Base-by-base conservation (phyloP, 2,329 filamentous ascomycete species). In the Dothistroma septosporum region DNA sequence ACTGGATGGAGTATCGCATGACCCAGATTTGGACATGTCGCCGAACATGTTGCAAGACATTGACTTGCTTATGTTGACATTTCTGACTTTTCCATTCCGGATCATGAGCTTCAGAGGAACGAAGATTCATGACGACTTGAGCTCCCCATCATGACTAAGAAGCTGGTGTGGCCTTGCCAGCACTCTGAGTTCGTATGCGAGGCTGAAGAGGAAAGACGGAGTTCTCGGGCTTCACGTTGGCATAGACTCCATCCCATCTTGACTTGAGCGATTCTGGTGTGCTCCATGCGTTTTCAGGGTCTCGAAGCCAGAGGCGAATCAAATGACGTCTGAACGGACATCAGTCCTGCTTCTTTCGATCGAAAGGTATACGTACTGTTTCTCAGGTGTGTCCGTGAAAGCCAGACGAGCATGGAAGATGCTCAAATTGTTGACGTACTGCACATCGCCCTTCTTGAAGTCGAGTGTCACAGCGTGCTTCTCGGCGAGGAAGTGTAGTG, bases 151-250 rank as follows among this genome's bases (percentile, higher is more conserved):
- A 2, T 2, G 12, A 19, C 31, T 31, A 53, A 9, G 28, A 35
- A 12, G 50, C 31, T n/a, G 50, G 16, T 8, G 50, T n/a, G 4
- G 50, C 12, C 28, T 46, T 57, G 9, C 61, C 61, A 50, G 59
- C 58, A 52, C 62, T 66, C 1, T 59, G 53, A 24, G 74, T 77
- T 21, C 78, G 73, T 63, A 81, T 76, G 22, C 72, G 74, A n/a
- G 83, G 82, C 67, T 87, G 81, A 1, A 85, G 73, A 0, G 84
- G 84, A 57, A 87, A 83, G 0, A 85, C 79, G 37, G 82, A 76
- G 11, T 76, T 79, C 62, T 85, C 82, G 0, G 79, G 74, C 2
- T 73, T 79, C 2, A 86, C 78, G 3, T 76, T 80, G 1, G 78
- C 75, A 64, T 85, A 87, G 0, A 87, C 73, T 4, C 78, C 74